phyloP scores from a whole-genome alignment of 1,284 basidiomycete species.

The Meripilus lineatus region DNA sequence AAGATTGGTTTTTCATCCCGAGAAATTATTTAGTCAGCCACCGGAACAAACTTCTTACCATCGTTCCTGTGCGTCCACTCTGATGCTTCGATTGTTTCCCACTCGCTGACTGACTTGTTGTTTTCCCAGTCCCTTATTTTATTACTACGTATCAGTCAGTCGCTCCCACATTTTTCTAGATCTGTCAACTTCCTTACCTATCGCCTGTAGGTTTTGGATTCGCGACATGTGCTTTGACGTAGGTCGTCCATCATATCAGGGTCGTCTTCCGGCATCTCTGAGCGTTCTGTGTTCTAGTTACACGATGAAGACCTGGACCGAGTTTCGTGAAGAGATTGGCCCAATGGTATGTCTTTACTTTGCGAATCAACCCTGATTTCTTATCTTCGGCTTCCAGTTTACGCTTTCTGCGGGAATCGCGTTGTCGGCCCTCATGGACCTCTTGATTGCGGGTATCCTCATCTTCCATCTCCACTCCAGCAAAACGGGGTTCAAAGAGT shows the following conservation, averaged over 20 bases:
- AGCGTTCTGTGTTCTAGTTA: not conserved
- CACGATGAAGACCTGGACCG: not conserved
- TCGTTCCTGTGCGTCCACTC: not conserved
- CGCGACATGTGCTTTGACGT: not conserved
- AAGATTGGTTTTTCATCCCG: not conserved
- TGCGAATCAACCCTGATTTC: not conserved
- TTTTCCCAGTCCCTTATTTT: too few species aligned
- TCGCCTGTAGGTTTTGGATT: not conserved
- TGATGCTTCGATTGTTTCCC: not conserved
- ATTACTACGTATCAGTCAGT: conserved; percentile 1
- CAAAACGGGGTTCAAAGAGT: conserved; percentile 2
- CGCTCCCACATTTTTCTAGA: not conserved
- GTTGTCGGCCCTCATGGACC: not conserved
- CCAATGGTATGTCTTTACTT: not conserved
- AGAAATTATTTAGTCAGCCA: not conserved
- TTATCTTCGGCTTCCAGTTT: not conserved
- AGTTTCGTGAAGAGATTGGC: not conserved
- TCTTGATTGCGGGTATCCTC: not conserved
- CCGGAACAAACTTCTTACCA: not conserved
- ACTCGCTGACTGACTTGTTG: too few species aligned
- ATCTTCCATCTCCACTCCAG: not conserved
- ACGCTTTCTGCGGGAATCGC: not conserved
- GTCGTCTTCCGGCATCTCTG: not conserved
- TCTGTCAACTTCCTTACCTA: not conserved
- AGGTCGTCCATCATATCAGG: not conserved